A percentile compares a stretch with the other conserved stretches of the same genome.
Conservation (phyloP, 495 filamentous ascomycete species). For the Jackrogersella multiformis region DNA sequence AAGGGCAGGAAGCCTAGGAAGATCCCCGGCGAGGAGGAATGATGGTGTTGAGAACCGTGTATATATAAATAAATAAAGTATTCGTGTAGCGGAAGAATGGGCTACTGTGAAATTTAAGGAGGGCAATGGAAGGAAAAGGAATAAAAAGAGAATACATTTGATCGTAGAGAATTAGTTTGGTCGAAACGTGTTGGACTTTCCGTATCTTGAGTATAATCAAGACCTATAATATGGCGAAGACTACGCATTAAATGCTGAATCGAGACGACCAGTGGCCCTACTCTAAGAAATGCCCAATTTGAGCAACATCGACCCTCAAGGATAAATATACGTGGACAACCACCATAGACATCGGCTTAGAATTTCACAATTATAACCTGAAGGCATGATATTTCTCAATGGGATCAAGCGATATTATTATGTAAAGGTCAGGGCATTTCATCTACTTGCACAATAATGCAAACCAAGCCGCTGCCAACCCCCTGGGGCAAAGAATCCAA, state of each 20-base stretch:
- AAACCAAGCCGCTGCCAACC: slow-evolving; percentile 31
- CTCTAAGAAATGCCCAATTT: no score
- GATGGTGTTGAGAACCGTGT: neutral
- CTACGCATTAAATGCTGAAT: no score
- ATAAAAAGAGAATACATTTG: no score
- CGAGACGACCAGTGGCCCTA: no score
- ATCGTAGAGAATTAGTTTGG: no score
- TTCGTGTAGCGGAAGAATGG: slow-evolving; percentile 8
- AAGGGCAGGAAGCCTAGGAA: slow-evolving; percentile 54
- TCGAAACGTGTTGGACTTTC: no score
- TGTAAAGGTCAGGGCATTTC: slow-evolving; percentile 34
- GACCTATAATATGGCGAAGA: no score
- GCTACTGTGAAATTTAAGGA: neutral
- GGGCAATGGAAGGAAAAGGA: neutral
- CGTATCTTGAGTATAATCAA: no score
- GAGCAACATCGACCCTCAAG: no score
- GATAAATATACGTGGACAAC: no score
- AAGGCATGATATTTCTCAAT: slow-evolving; percentile 18
- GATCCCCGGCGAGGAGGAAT: slow-evolving; percentile 46
- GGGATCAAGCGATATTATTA: slow-evolving; percentile 48
- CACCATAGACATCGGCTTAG: no score
- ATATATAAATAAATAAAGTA: neutral
- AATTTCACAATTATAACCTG: neutral
- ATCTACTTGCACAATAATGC: slow-evolving; percentile 42
- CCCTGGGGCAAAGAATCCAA: slow-evolving; percentile 39